A percentile compares a stretch with the other conserved stretches of the same genome.
Conservation (phyloP, 108 stramenopile species). For the Pseudonitzschia delicatissima region DNA sequence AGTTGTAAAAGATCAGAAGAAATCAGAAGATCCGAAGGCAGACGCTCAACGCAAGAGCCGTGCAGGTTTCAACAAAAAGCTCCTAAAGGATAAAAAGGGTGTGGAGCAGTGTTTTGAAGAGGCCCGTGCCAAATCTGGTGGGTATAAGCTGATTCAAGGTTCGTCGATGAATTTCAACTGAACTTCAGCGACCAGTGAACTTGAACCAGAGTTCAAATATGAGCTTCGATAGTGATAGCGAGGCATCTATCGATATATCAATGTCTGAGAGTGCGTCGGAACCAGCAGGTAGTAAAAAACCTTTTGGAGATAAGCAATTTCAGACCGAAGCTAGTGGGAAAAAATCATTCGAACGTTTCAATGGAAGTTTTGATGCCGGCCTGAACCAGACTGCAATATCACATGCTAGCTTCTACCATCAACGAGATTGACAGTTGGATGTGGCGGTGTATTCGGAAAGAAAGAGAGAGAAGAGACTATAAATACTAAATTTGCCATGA, state of each 20-base stretch:
- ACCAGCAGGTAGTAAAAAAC: constrained; percentile 22
- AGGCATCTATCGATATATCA: constrained; percentile 22
- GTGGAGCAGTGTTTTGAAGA: constrained; percentile 80
- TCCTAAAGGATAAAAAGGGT: constrained; percentile 46
- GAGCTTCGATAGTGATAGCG: constrained; percentile 44
- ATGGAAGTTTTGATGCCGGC: constrained; percentile 24
- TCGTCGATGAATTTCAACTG: constrained; percentile 56
- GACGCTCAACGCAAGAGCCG: constrained; percentile 9
- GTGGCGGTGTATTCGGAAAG: constrained; percentile 37
- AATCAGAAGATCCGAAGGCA: constrained; percentile 1
- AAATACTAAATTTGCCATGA: constrained; percentile 78
- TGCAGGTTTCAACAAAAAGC: constrained; percentile 47
- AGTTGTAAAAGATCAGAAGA: background rate
- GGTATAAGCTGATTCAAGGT: constrained; percentile 36
- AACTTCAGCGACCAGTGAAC: constrained; percentile 11
- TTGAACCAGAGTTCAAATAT: constrained; percentile 44
- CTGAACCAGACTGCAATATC: constrained; percentile 51
- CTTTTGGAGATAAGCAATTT: background rate
- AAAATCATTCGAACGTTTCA: constrained; percentile 13
- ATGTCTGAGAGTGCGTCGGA: constrained; percentile 14
- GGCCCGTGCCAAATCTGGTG: constrained; percentile 34
- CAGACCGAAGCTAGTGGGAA: background rate
- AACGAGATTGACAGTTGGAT: constrained; percentile 45
- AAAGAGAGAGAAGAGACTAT: constrained; percentile 79
- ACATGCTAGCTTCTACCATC: constrained; percentile 62